phyloP scores from a whole-genome alignment of 768 basidiomycete genomes.

The Amanita rimosa region DNA sequence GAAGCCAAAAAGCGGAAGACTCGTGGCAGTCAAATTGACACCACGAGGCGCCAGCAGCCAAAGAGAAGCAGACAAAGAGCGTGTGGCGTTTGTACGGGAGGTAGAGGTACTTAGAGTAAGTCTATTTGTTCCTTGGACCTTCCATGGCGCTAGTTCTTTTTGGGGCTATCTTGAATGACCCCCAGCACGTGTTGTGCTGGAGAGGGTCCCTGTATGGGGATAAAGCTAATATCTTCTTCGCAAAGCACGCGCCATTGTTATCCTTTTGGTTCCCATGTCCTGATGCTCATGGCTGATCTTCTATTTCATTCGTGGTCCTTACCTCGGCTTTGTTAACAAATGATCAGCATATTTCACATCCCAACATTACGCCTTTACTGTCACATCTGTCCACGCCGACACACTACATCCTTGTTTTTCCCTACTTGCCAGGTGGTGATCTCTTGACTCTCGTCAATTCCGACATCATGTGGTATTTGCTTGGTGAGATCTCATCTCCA shows the following conservation, averaged over 20 bases:
- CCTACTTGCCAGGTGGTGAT: conserved; percentile 70
- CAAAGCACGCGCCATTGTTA: neutral
- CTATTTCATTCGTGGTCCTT: neutral
- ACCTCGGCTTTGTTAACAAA: neutral
- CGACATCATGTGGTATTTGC: conserved; percentile 31
- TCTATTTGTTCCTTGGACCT: conserved; percentile 8
- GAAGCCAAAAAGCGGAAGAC: conserved; percentile 13
- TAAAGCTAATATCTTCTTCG: neutral
- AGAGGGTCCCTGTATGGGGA: neutral
- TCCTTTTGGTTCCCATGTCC: neutral
- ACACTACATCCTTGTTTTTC: conserved; percentile 72
- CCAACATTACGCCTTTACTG: conserved; percentile 64
- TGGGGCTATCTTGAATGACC: neutral
- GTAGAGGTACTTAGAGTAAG: conserved; percentile 74
- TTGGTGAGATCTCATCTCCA: conserved; percentile 17
- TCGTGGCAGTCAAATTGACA: conserved; percentile 40
- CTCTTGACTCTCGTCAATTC: conserved; percentile 65
- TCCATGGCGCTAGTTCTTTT: neutral
- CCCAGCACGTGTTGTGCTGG: neutral
- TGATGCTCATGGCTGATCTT: neutral
- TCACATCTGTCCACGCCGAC: conserved; percentile 59
- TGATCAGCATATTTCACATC: conserved; percentile 64
- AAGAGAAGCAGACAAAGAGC: conserved; percentile 54
- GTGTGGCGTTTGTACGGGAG: conserved; percentile 72
- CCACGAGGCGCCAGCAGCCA: conserved; percentile 17